phyloP scores from a whole-genome alignment of 139 green algal species.

The Zygnema cylindricum region DNA sequence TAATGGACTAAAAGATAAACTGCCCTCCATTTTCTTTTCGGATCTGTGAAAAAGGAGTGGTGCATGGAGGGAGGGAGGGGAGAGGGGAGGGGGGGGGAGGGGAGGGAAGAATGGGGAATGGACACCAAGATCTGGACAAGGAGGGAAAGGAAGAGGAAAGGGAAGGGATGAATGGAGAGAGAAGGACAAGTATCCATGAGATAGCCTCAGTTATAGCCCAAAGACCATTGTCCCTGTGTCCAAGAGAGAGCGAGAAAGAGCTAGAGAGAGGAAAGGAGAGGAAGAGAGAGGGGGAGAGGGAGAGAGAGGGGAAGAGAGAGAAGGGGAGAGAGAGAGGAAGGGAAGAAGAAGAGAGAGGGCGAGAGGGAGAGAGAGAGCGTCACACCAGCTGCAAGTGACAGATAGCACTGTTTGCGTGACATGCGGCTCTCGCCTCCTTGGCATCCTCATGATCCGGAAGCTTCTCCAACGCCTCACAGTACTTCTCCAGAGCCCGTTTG shows the following conservation, averaged over 20 bases:
- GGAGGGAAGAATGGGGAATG: too few species aligned
- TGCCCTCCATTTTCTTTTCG: too few species aligned
- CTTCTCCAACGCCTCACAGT: background rate
- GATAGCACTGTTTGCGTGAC: slow-evolving; percentile 24
- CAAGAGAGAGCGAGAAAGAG: background rate
- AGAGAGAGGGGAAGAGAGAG: background rate
- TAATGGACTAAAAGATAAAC: too few species aligned
- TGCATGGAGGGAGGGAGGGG: too few species aligned
- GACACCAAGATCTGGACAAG: too few species aligned
- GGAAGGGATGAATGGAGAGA: background rate
- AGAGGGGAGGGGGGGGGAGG: too few species aligned
- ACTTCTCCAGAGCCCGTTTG: slow-evolving; percentile 15
- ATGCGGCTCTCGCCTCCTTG: background rate
- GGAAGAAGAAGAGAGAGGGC: background rate
- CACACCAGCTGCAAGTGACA: slow-evolving; percentile 25
- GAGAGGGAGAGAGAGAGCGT: background rate
- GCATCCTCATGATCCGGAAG: slow-evolving; percentile 25
- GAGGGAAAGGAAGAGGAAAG: background rate
- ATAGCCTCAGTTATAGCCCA: background rate
- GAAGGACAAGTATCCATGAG: background rate
- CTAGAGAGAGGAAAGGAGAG: background rate
- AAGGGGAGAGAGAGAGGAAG: slow-evolving; percentile 6
- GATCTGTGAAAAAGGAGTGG: too few species aligned
- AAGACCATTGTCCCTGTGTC: background rate
- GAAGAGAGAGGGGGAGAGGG: background rate